Evolutionary conservation across 805 yeast genomes (phyloP), one percentile per base, ranked within the genome.

Genomic region (Barnettozyma californica): DNA sequence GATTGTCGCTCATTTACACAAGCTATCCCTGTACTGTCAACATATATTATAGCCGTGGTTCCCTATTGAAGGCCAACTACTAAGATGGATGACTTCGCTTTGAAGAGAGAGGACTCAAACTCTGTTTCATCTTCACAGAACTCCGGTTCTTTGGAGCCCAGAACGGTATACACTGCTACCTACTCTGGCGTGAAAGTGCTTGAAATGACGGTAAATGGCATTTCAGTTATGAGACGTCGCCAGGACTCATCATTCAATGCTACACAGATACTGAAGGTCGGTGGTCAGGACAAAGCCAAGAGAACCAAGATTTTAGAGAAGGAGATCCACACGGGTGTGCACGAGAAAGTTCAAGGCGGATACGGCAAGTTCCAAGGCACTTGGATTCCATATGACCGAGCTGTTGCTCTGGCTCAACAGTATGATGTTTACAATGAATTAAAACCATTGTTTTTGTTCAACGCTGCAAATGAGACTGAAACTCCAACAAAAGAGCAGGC

Each of bases 301-400:
- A 69, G 94, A 61, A 85, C 92, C 5, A 80, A 83, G 60, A 76
- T 85, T 39, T 68, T 87, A 47, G 94, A 86, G 61, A 80, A 75
- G 54, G 92, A 87, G 54, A 84, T 87, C 10, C 88, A 80, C 59
- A 74, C 73, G 42, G 83, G 84, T 38, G 60, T 67, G 8, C 91
- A 86, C 61, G 88, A 85, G 61, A 86, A 86, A 62, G 80, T 86
- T 45, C 92, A 85, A 63, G 94, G 94, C 50, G 95, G 94, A 2
- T 84, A 84, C 64, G 94, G 94, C 9, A 70, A 88, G 48, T 86
- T 84, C 60, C 94, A 87, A 67, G 95, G 95, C 8, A 85, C 95
- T 2, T 87, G 94, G 94, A 83, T 87, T 26, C 92, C 94, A 0
- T 67, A 85, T 41, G 77, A 75, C 13, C 79, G 80, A 55, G 94